Evolutionary conservation across 345 rosid genomes (phyloP).

Genomic region (Arabidopsis arenosa): DNA sequence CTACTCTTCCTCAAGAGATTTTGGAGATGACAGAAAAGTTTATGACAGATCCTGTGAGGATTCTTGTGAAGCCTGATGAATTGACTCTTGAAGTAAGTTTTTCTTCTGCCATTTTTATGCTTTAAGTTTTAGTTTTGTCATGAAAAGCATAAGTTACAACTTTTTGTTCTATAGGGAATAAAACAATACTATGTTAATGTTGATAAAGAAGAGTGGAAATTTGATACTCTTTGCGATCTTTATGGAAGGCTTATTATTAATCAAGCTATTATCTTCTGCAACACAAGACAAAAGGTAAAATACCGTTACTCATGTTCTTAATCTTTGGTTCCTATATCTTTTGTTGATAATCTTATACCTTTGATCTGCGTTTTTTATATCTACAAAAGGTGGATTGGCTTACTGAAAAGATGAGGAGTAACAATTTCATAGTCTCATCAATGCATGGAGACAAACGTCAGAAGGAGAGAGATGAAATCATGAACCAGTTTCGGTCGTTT

Average conservation of each 20-base stretch:
- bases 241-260: slow-evolving; percentile 91
- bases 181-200: slow-evolving; percentile 91
- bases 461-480: slow-evolving; percentile 92
- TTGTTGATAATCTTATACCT: background rate
- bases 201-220: slow-evolving; percentile 97
- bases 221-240: slow-evolving; percentile 93
- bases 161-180: slow-evolving; percentile 58
- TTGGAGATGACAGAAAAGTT: slow-evolving; percentile 92
- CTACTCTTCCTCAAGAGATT: slow-evolving; percentile 95
- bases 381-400: slow-evolving; percentile 94
- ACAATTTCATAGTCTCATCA: slow-evolving; percentile 88
- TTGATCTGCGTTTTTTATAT: background rate
- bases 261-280: slow-evolving; percentile 97
- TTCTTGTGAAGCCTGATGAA: slow-evolving; percentile 93
- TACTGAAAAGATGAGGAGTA: slow-evolving; percentile 90
- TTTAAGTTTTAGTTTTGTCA: background rate
- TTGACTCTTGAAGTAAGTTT: slow-evolving; percentile 78
- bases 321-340: slow-evolving; percentile 6
- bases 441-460: slow-evolving; percentile 99
- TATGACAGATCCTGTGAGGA: slow-evolving; percentile 97
- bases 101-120: background rate
- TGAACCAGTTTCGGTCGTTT: slow-evolving; percentile 79
- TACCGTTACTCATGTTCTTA: background rate
- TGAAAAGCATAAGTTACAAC: background rate
- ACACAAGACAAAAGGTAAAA: slow-evolving; percentile 85